Evolutionary conservation across 1,139 yeast genomes (phyloP).

Genomic region (Pneumocystis canis): DNA sequence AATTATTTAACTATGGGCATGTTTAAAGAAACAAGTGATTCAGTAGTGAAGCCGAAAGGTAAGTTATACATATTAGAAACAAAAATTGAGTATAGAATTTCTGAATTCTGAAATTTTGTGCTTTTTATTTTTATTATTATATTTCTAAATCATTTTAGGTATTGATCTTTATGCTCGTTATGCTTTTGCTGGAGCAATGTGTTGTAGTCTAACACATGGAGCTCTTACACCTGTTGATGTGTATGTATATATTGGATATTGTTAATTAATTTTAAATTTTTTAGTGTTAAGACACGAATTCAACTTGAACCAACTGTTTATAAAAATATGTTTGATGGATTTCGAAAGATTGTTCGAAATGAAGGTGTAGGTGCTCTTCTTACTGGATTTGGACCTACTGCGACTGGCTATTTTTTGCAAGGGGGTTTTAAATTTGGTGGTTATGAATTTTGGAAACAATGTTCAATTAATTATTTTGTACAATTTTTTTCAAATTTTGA

Average conservation of each 20-base stretch:
- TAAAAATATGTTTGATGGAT: slow-evolving; percentile 12
- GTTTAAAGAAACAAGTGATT: background rate
- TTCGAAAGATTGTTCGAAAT: slow-evolving; percentile 31
- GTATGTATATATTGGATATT: background rate
- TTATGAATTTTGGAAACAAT: slow-evolving; percentile 72
- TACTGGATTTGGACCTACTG: slow-evolving; percentile 69
- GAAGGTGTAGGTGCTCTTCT: slow-evolving; percentile 51
- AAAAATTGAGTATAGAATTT: no score
- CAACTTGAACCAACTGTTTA: slow-evolving; percentile 14
- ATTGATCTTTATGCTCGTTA: slow-evolving; percentile 13
- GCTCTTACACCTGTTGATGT: slow-evolving; percentile 10
- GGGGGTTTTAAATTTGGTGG: slow-evolving; percentile 84
- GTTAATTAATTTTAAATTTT: background rate
- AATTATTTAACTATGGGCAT: no score
- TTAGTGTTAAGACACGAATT: slow-evolving; percentile 12
- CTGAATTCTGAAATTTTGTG: background rate
- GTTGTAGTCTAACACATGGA: slow-evolving; percentile 14
- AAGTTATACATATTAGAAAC: no score
- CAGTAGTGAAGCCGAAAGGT: background rate
- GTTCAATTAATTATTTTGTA: slow-evolving; percentile 77
- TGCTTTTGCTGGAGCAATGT: slow-evolving; percentile 14
- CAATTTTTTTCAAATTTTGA: slow-evolving; percentile 58
- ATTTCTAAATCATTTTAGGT: slow-evolving; percentile 2
- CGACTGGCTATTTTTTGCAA: slow-evolving; percentile 66
- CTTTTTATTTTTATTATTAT: background rate